Evolutionary conservation across 169 alveolate genomes (phyloP).

Genomic region (Plasmodium relictum): DNA sequence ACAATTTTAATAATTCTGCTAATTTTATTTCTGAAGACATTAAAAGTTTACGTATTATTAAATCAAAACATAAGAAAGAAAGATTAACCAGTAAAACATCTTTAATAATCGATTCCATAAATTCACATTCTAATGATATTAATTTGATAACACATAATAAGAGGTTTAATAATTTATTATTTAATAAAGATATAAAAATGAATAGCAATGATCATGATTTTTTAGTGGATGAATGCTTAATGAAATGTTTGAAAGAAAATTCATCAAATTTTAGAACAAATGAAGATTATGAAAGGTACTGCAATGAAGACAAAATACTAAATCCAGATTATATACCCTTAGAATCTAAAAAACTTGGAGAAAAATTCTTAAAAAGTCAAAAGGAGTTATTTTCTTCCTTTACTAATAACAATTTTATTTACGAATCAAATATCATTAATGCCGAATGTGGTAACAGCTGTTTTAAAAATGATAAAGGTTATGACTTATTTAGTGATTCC

Average conservation of each 20-base stretch:
- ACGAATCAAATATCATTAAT: constrained; percentile 22
- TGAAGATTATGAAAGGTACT: constrained; percentile 73
- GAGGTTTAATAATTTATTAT: constrained; percentile 10
- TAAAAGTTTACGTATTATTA: constrained; percentile 40
- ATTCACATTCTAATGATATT: constrained; percentile 11
- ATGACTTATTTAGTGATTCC: constrained; percentile 11
- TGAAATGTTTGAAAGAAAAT: constrained; percentile 55
- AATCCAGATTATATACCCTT: constrained; percentile 51
- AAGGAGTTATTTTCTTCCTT: constrained; percentile 30
- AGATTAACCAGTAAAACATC: constrained; percentile 23
- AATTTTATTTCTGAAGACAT: constrained; percentile 7
- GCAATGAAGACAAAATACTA: constrained; percentile 68
- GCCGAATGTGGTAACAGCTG: constrained; percentile 72
- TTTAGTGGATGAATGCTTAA: constrained; percentile 49
- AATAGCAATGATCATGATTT: constrained; percentile 45
- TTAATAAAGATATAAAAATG: constrained; percentile 53
- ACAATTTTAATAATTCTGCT: constrained; percentile 1
- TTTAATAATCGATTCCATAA: constrained; percentile 14
- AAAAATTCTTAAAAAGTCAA: constrained; percentile 33
- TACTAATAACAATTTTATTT: constrained; percentile 11
- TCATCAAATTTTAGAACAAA: constrained; percentile 47
- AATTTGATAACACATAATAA: constrained; percentile 25
- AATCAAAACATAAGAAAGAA: constrained; percentile 14
- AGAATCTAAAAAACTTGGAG: constrained; percentile 63
- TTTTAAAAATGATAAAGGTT: constrained; percentile 54